phyloP scores from a whole-genome alignment of 2,329 filamentous ascomycete species.

The Scytalidium lignicola region DNA sequence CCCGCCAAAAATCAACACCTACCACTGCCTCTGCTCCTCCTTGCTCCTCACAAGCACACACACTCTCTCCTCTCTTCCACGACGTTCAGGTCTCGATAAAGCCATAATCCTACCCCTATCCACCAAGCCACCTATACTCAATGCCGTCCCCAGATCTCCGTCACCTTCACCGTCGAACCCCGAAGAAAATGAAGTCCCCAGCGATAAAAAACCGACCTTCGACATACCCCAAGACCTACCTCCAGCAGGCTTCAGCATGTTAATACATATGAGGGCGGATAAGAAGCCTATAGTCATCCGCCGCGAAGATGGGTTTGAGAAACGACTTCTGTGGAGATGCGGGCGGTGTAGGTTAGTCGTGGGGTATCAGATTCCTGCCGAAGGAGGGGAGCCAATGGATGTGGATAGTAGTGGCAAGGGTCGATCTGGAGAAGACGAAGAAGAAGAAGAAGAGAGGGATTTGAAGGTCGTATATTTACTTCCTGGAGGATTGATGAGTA shows the following conservation, averaged over 20 bases:
- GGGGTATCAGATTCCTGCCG: constrained; percentile 50
- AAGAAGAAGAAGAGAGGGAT: constrained; percentile 26
- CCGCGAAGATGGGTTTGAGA: constrained; percentile 62
- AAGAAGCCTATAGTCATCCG: constrained; percentile 45
- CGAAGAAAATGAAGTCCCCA: constrained; percentile 15
- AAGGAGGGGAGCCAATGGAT: constrained; percentile 14
- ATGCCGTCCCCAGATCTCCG: constrained; percentile 1
- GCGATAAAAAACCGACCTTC: constrained; percentile 6
- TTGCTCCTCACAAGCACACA: constrained; percentile 57
- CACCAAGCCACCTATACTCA: constrained; percentile 12
- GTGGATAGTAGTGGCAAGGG: constrained; percentile 21
- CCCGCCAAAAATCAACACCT: constrained; percentile 38
- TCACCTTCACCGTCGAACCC: constrained; percentile 8
- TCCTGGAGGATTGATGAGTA: constrained; percentile 53
- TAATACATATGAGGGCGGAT: constrained; percentile 44
- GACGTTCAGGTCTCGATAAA: constrained; percentile 43
- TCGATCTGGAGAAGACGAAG: constrained; percentile 30
- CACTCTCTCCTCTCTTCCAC: constrained; percentile 45
- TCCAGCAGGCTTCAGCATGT: constrained; percentile 36
- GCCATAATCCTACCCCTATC: constrained; percentile 54
- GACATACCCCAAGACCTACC: constrained; percentile 16
- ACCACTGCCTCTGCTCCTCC: constrained; percentile 62
- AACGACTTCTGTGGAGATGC: constrained; percentile 54
- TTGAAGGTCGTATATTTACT: constrained; percentile 52
- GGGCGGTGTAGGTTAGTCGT: constrained; percentile 54